Evolutionary conservation across 2,329 filamentous ascomycete genomes (phyloP), one percentile per base, ranked within the genome.

Genomic region (Exophiala mesophila): DNA sequence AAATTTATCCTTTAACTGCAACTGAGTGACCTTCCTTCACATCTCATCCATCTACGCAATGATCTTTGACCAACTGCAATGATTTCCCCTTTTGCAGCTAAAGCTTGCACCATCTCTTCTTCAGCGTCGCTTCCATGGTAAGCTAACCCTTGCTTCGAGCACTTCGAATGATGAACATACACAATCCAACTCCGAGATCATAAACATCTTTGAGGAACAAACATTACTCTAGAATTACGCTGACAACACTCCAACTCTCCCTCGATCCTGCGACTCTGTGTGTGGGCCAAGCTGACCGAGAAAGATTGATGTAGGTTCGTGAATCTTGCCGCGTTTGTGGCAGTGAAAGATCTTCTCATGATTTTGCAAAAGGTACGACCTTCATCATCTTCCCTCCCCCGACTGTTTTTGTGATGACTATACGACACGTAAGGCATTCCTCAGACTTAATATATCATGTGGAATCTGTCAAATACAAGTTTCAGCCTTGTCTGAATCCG

Each of bases 391-490:
- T 32, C 36, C 23, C 30, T n/a, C 38, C 24, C 36, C 43, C 49
- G 45, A 50, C 52, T 47, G 4, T 10, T 68, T 67, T 61, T 62
- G 66, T 80, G 77, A 80, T 80, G 76, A 80, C 72, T 63, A 64
- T 64, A 69, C 65, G 76, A 80, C 76, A 77, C 63, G 73, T 73
- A 77, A 76, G 77, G 77, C 76, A 80, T 80, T 80, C 77, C 77
- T 80, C 77, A 74, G 74, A 69, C 77, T 72, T 74, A 80, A 80
- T 66, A 68, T 64, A 69, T 63, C 65, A 72, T 80, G 76, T 79
- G 72, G 76, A 80, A 76, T 71, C 70, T 76, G 74, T 78, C 71
- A 65, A 57, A 62, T 63, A 69, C 63, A 77, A 81, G 77, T 80
- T 80, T 80, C 77, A 80, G 77, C 77, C 77, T 80, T 80, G 77